Evolutionary conservation across 2,329 filamentous ascomycete genomes (phyloP).

Genomic region (Phialemonium atrogriseum): DNA sequence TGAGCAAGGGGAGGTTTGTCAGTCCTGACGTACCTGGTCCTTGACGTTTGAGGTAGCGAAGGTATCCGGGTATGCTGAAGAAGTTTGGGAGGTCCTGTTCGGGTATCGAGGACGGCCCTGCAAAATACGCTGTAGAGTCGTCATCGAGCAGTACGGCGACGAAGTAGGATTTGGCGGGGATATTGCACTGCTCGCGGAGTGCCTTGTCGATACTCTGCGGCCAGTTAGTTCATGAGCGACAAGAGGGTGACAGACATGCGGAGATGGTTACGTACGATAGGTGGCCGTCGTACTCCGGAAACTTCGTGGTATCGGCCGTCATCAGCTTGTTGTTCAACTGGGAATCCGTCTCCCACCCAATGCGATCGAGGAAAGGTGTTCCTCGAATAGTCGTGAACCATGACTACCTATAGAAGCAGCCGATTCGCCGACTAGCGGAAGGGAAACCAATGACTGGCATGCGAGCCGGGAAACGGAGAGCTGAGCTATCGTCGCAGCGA

Average conservation of each 20-base stretch:
- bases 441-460: too few relatives aligned
- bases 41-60: slow-evolving; percentile 24
- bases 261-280: slow-evolving; percentile 23
- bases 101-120: slow-evolving; percentile 31
- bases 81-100: slow-evolving; percentile 33
- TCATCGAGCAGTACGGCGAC: slow-evolving; percentile 42
- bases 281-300: slow-evolving; percentile 26
- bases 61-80: slow-evolving; percentile 34
- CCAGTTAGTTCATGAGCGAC: slow-evolving; percentile 5
- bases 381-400: slow-evolving; percentile 33
- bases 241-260: background rate
- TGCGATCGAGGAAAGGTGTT: slow-evolving; percentile 28
- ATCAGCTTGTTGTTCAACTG: slow-evolving; percentile 16
- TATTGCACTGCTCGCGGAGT: slow-evolving; percentile 42
- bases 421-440: too few relatives aligned
- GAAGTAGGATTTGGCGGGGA: slow-evolving; percentile 43
- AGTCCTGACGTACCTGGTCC: slow-evolving; percentile 27
- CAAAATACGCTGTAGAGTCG: slow-evolving; percentile 35
- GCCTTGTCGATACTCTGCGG: slow-evolving; percentile 37
- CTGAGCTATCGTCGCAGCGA: too few relatives aligned
- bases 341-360: slow-evolving; percentile 20
- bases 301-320: slow-evolving; percentile 25
- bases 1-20: too few relatives aligned
- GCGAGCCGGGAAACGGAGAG: too few relatives aligned
- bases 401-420: too few relatives aligned